Evolutionary conservation across 139 green algal species (phyloP).

Genomic region (Klebsormidium nitens): DNA sequence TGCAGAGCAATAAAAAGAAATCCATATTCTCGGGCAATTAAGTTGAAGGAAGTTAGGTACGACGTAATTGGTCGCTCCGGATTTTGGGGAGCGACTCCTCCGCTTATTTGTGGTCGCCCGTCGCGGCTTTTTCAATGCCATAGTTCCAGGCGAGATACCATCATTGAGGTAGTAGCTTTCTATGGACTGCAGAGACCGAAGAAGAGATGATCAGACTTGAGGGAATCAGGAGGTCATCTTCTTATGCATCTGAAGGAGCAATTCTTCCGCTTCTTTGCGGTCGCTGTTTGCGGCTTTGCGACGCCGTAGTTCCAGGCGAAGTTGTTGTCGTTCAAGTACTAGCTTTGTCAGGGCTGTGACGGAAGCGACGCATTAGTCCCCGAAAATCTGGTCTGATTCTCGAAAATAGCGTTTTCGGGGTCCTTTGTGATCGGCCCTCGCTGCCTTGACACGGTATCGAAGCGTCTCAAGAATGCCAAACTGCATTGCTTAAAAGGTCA

Average conservation of each 20-base stretch:
- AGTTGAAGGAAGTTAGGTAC: too few relatives aligned
- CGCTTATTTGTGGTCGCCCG: constrained; percentile 64
- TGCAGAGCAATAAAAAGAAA: too few relatives aligned
- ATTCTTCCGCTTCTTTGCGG: constrained; percentile 69
- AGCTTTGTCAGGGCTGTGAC: constrained; percentile 16
- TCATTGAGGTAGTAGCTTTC: constrained; percentile 47
- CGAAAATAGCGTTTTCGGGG: too few relatives aligned
- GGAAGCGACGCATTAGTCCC: constrained; percentile 64
- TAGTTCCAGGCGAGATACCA: constrained; percentile 82
- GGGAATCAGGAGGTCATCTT: too few relatives aligned
- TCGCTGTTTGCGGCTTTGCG: constrained; percentile 52
- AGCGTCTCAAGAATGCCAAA: too few relatives aligned
- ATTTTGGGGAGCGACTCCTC: constrained; percentile 60
- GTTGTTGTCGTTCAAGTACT: constrained; percentile 55
- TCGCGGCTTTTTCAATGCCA: constrained; percentile 58
- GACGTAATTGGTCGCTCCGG: too few relatives aligned
- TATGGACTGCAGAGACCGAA: constrained; percentile 34
- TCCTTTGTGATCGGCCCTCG: constrained; percentile 61
- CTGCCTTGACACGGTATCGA: constrained; percentile 52
- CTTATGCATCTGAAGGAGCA: constrained; percentile 55
- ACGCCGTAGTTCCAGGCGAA: constrained; percentile 86
- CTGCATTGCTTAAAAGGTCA: too few relatives aligned
- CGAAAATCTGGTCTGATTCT: too few relatives aligned
- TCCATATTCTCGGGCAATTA: too few relatives aligned
- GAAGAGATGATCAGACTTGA: too few relatives aligned